Base-by-base conservation (phyloP, 306 rosid genomes). In the Dicorynia guianensis region DNA sequence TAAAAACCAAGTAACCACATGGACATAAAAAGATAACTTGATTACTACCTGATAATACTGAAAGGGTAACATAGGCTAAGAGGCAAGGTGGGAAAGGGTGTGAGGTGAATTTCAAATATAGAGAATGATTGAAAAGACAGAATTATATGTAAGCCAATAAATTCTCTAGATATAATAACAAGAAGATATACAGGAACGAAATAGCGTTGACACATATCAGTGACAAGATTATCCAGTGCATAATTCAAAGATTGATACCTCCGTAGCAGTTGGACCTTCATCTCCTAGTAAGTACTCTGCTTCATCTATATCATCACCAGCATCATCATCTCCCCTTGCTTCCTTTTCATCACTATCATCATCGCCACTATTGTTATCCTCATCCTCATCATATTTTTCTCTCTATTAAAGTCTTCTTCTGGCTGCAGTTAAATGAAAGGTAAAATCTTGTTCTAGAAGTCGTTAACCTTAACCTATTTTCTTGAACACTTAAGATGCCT, bases 281-380 rank as follows among this genome's bases (percentile, higher is more conserved):
- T 79, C 63, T 42, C 63, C 79, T 65, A 72, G 38, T 33, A 79
- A 70, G 76, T 50, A 58, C 46, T 64, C 76, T 64, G 18, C 79
- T 17, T 71, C 68, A n/a, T 79, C 67, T 49, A 58, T 47, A 42
- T 74, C 19, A 68, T 66, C 72, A 71, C 64, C 53, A n/a, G 20
- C 49, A 17, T 12, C 53, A 47, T 42, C 68, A 13, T 53, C 55
- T 36, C 71, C 79, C 11, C 13, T 79, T 43, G 10, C 65, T 12
- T 8, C 47, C 44, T 56, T 63, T 52, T 58, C 76, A 64, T 38
- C 73, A 13, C 8, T 25, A 14, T 61, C 8, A 13, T 49, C 17
- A 18, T 14, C 9, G 4, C 11, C 17, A 3, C 52, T 48, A 7
- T 56, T 53, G 35, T 56, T 48, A 55, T 69, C 75, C 35, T 63